A percentile compares a stretch with the other conserved stretches of the same genome.
These are phyloP conservation scores for Epichloe elymi DNA, from an alignment of 2,329 filamentous ascomycete genomes.

Conservation along the genomic window DNA sequence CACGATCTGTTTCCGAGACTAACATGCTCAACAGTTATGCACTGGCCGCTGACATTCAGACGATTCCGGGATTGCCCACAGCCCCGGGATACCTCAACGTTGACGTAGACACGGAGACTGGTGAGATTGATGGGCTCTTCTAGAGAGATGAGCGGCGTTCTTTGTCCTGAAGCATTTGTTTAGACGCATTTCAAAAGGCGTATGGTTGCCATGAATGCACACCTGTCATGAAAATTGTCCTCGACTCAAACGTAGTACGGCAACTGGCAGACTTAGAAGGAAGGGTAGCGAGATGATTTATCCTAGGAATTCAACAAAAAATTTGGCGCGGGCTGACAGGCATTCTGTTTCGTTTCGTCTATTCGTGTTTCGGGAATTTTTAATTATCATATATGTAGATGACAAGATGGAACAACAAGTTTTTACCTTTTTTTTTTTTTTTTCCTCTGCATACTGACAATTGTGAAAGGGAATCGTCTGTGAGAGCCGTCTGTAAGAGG, in stretches of 20 bases:
- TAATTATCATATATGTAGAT: too few relatives aligned
- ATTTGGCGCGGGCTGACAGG: background rate
- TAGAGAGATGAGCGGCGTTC: constrained; percentile 30
- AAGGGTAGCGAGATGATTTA: background rate
- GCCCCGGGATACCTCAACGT: constrained; percentile 93
- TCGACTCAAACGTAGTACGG: constrained; percentile 6
- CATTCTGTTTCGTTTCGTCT: too few relatives aligned
- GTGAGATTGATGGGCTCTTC: constrained; percentile 80
- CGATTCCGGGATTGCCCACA: constrained; percentile 88
- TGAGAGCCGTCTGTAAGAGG: too few relatives aligned
- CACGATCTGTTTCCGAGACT: constrained; percentile 13
- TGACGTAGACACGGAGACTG: constrained; percentile 70
- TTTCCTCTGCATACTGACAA: too few relatives aligned
- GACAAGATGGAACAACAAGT: too few relatives aligned
- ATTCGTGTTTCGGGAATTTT: too few relatives aligned
- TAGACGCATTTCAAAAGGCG: background rate
- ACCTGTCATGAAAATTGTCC: background rate
- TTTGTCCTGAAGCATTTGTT: background rate
- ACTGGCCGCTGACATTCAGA: constrained; percentile 93
- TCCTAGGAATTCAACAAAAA: constrained; percentile 2
- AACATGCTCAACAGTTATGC: constrained; percentile 53
- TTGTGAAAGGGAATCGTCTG: too few relatives aligned
- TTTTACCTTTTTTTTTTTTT: too few relatives aligned
- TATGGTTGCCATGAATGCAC: background rate
- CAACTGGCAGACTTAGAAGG: background rate